These are phyloP conservation scores for Oropetium thomaeum DNA, from an alignment of 176 grass and related monocot genomes.

Conservation along the genomic window DNA sequence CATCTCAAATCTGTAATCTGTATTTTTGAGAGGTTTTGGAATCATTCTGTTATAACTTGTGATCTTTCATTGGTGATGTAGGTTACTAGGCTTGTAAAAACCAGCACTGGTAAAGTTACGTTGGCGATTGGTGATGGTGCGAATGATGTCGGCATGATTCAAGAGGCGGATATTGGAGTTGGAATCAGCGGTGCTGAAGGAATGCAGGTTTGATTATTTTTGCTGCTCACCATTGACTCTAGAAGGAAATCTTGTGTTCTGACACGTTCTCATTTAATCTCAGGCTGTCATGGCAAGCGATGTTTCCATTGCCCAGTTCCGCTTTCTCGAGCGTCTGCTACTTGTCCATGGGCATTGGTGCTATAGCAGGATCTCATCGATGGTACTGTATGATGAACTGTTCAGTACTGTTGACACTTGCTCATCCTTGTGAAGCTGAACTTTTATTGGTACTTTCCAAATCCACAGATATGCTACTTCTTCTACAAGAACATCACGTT, in stretches of 20 bases:
- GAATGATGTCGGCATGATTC: conserved; percentile 96
- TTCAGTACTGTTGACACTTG: neutral
- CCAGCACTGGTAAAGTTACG: conserved; percentile 55
- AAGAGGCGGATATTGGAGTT: conserved; percentile 93
- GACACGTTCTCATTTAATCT: conserved; percentile 5
- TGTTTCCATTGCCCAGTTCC: conserved; percentile 88
- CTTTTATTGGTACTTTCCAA: neutral
- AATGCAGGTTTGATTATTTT: conserved; percentile 84
- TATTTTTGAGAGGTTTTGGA: neutral
- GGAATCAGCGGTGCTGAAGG: conserved; percentile 95
- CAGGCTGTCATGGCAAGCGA: conserved; percentile 97
- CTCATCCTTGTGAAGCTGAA: neutral
- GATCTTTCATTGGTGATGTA: conserved; percentile 20
- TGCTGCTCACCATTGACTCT: neutral
- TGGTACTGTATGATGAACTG: conserved; percentile 31
- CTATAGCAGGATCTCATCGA: conserved; percentile 83
- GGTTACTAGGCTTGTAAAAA: conserved; percentile 89
- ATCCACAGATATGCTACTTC: conserved; percentile 86
- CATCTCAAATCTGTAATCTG: neutral
- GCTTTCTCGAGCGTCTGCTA: conserved; percentile 78
- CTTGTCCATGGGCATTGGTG: conserved; percentile 98
- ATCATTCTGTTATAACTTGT: conserved; percentile 7
- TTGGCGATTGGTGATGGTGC: conserved; percentile 90
- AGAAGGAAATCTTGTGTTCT: neutral
- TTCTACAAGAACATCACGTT: conserved; percentile 98